Percentiles rank a stretch among this genome's conserved stretches.
phyloP scores from a whole-genome alignment of 2,329 filamentous ascomycete genomes.

The Neophaeococcomyces mojaviensis region DNA sequence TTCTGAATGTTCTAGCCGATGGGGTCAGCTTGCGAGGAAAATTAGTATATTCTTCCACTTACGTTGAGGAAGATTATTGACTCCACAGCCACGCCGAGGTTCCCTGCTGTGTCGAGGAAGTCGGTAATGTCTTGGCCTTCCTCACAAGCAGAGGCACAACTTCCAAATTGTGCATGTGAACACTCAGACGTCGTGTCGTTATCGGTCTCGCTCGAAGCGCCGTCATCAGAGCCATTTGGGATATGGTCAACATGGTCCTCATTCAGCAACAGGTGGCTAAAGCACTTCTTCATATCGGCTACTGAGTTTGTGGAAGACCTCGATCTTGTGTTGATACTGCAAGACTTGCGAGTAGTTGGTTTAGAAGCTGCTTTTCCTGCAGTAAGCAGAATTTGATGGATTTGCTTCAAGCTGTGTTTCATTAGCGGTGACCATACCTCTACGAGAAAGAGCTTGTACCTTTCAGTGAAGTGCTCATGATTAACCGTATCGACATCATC shows the following conservation, averaged over 20 bases:
- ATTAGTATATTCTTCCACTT: neutral
- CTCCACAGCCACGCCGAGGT: conserved; percentile 13
- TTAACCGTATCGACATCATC: conserved; percentile 20
- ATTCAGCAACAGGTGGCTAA: neutral
- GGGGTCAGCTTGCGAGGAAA: neutral
- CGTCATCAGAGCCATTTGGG: conserved; percentile 18
- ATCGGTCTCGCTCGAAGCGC: conserved; percentile 15
- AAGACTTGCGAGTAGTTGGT: too few relatives aligned
- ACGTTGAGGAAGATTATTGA: neutral
- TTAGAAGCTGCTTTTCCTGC: neutral
- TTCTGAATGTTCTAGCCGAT: conserved; percentile 13
- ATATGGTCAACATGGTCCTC: neutral
- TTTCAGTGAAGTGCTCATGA: conserved; percentile 26
- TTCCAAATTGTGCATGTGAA: neutral
- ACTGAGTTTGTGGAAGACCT: neutral
- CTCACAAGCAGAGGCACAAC: conserved; percentile 11
- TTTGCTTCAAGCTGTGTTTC: conserved; percentile 3
- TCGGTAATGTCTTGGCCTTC: neutral
- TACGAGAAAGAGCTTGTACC: conserved; percentile 13
- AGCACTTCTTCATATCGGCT: neutral
- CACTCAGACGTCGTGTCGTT: conserved; percentile 5
- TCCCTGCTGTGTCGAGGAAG: conserved; percentile 11
- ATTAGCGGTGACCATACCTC: neutral
- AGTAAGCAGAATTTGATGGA: conserved; percentile 6
- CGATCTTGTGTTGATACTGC: neutral